Conservation (phyloP, 192 early-diverging fungal genomes). For the Umbelopsis vinacea region DNA sequence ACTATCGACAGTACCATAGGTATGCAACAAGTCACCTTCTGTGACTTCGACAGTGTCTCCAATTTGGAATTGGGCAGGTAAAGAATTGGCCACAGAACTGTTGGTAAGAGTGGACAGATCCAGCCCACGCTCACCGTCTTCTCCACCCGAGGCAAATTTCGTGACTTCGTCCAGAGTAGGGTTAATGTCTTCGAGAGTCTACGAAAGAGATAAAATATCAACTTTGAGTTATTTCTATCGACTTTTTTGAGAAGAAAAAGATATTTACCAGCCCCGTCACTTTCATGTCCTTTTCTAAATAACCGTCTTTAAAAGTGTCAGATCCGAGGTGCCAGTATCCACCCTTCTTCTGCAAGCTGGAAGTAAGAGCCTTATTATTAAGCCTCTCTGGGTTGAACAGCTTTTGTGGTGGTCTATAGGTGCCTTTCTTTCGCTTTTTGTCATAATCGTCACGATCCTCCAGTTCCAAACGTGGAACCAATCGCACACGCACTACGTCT, state of each 20-base stretch:
- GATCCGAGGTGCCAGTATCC: conserved; percentile 60
- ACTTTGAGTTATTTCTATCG: neutral
- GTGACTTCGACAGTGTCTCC: conserved; percentile 90
- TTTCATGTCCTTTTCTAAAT: conserved; percentile 84
- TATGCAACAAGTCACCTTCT: conserved; percentile 81
- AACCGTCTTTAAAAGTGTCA: conserved; percentile 75
- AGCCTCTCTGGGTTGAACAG: conserved; percentile 72
- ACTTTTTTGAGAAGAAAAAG: too few species aligned
- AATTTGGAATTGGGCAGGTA: conserved; percentile 62
- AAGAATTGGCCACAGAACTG: conserved; percentile 54
- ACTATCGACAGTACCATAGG: conserved; percentile 75
- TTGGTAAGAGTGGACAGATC: conserved; percentile 38
- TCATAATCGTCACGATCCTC: conserved; percentile 45
- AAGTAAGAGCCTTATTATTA: conserved; percentile 45
- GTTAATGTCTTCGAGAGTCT: conserved; percentile 70
- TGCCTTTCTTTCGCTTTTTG: conserved; percentile 66
- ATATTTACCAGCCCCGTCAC: conserved; percentile 54
- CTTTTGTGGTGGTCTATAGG: conserved; percentile 68
- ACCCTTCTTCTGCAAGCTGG: conserved; percentile 59
- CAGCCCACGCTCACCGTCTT: conserved; percentile 48
- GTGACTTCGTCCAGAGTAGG: conserved; percentile 94
- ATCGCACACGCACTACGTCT: conserved; percentile 66
- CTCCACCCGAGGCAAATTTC: conserved; percentile 73
- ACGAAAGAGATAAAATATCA: neutral
- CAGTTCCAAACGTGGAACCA: conserved; percentile 79